Base-by-base conservation (phyloP, 345 rosid genomes). In the Capsella bursapastoris region DNA sequence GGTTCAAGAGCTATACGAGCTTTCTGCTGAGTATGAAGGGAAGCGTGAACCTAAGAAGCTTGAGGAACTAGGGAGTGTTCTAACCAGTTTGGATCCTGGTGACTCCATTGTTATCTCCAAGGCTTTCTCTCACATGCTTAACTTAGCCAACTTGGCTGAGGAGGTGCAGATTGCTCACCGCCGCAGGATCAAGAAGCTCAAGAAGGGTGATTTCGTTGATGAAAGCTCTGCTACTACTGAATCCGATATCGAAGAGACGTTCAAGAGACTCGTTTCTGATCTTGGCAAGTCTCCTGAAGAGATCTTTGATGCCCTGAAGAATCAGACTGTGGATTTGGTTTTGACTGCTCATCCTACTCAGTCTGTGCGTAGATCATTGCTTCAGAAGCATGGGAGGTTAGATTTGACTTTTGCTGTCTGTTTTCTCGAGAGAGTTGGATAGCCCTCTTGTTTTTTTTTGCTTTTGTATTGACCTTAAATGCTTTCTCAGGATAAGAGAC, bases 321-420 rank as follows among this genome's bases (percentile, higher is more conserved):
- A 92, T 78, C 99, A 95, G 80, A 95, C 97, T 18, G 99, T 95
- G 49, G 99, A 92, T 85, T 84, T 95, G 47, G 99, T 95, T 72
- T 83, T 95, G 22, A 95, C 99, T 75, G 99, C 99, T 75, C 99
- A 95, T 75, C 99, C 99, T 77, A 95, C 99, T 15, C 99, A 95
- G 73, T 90, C 97, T 14, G 86, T 95, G 27, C 96, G 97, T 51
- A 83, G 99, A 86, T 95, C 99, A 32, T 86, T 95, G 84, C 97
- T 95, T 78, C 97, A 95, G 85, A 95, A 95, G 82, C 97, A 92
- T 72, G 97, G 84, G 53, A 92, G 99, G 99, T 95, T 72, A 35
- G 79, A 69, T 68, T 28, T 59, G 2, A 4, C 11, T 41, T 57
- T 58, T 27, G 9, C 8, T 70, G 7, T 55, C 3, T 70, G 4